Base-by-base conservation (phyloP, 495 filamentous ascomycete genomes). In the Xeromyces bisporus region DNA sequence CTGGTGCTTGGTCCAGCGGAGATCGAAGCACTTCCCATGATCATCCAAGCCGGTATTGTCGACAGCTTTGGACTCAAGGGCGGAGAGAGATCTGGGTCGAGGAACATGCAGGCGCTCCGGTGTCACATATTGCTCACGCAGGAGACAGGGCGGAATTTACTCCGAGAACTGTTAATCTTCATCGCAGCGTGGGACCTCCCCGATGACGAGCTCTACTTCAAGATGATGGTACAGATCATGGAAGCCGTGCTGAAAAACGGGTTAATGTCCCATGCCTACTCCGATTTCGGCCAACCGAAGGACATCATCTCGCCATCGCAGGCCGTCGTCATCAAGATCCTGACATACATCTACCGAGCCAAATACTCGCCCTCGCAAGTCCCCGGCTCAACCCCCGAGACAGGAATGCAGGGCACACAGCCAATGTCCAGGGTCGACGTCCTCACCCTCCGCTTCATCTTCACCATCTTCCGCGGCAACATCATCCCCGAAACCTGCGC, bases 231-330 rank as follows among this genome's bases (percentile, higher is more conserved):
- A 7, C 83, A 91, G 51, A 92, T 94, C 35, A 82, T 94, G 59
- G 81, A 92, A 43, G 80, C 84, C 0, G 81, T 93, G 23, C 72
- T 93, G 26, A 69, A 78, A 35, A 87, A 84, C 41, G 80, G 80
- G 7, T 62, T 94, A 11, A 77, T 94, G 53, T 85, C 84, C 1
- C 85, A 78, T 44, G 76, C 85, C 1, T 94, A 87, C 62, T 76
- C 81, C 35, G 75, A 80, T n/a, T 77, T 94, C 34, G 69, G 79
- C 29, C 86, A 91, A 36, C 74, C 77, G 3, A 94, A 94, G 55
- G 86, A 94, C 42, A 92, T 94, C 34, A 89, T 94, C 26, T 91
- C 81, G 7, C 86, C 86, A 2, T 83, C 84, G 0, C 86, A 94
- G 51, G 85, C 85, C 0, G 82, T 94, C 23, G 73, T 94, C 2